Percentiles rank a stretch among this genome's conserved stretches.
phyloP scores from a whole-genome alignment of 2,329 filamentous ascomycete genomes.

The Arthrobotrys sphaeroides region DNA sequence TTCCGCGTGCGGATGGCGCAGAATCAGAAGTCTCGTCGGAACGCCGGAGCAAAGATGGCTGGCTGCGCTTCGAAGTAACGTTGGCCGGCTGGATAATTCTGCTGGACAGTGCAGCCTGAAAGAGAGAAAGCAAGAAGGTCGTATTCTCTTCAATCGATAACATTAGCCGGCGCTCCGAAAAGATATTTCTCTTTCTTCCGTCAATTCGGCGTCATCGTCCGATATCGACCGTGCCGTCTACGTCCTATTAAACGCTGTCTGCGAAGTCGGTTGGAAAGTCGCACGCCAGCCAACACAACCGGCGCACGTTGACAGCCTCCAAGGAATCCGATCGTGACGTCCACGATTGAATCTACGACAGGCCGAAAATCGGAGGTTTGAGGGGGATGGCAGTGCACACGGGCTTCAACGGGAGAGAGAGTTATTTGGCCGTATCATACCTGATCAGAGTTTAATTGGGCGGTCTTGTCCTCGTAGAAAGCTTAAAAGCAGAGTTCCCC shows the following conservation, averaged over 20 bases:
- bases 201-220: neutral
- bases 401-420: neutral
- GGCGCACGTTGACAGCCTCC: neutral
- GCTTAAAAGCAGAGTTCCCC: neutral
- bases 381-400: neutral
- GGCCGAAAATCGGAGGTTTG: neutral
- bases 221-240: too few species aligned
- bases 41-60: neutral
- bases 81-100: neutral
- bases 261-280: neutral
- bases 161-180: neutral
- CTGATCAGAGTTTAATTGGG: conserved; percentile 1
- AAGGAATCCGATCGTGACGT: neutral
- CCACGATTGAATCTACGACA: neutral
- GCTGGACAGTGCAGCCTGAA: neutral
- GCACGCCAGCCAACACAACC: neutral
- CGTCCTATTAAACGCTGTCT: too few species aligned
- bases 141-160: neutral
- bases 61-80: too few species aligned
- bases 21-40: too few species aligned
- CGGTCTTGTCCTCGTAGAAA: neutral
- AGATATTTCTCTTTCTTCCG: too few species aligned
- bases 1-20: conserved; percentile 10
- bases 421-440: neutral
- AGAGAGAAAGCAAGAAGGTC: neutral